Evolutionary conservation across 495 filamentous ascomycete species (phyloP).

Genomic region (Penicillium diatomitis): DNA sequence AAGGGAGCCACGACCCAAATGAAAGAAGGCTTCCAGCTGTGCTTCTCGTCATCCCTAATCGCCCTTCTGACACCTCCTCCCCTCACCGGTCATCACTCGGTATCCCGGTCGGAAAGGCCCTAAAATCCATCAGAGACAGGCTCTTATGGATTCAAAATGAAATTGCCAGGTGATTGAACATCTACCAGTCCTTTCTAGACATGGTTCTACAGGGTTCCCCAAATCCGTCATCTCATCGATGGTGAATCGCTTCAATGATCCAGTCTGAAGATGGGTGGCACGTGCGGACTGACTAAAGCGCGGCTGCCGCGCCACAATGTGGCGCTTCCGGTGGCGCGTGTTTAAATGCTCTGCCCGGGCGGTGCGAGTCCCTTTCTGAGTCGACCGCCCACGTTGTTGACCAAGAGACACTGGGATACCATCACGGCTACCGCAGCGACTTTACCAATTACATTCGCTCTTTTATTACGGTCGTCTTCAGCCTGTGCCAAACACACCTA

Average conservation of each 20-base stretch:
- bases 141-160: not conserved
- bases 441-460: not conserved
- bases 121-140: not conserved
- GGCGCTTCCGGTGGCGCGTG: not conserved
- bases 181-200: not conserved
- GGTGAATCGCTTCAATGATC: constrained; percentile 1
- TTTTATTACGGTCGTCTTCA: not conserved
- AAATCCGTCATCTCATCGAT: not conserved
- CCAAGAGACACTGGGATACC: not conserved
- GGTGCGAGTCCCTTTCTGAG: constrained; percentile 3
- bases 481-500: too few species aligned
- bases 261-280: constrained; percentile 8
- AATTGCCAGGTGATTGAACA: constrained; percentile 3
- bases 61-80: constrained; percentile 22
- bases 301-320: not conserved
- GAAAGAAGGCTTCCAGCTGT: constrained; percentile 13
- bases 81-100: constrained; percentile 5
- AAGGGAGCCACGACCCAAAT: constrained; percentile 30
- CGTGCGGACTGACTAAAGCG: constrained; percentile 17
- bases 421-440: not conserved
- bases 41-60: constrained; percentile 14
- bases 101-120: not conserved
- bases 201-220: constrained; percentile 1
- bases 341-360: not conserved
- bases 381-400: constrained; percentile 3